Conservation (phyloP, 345 rosid genomes). For the Syzygium aromaticum region DNA sequence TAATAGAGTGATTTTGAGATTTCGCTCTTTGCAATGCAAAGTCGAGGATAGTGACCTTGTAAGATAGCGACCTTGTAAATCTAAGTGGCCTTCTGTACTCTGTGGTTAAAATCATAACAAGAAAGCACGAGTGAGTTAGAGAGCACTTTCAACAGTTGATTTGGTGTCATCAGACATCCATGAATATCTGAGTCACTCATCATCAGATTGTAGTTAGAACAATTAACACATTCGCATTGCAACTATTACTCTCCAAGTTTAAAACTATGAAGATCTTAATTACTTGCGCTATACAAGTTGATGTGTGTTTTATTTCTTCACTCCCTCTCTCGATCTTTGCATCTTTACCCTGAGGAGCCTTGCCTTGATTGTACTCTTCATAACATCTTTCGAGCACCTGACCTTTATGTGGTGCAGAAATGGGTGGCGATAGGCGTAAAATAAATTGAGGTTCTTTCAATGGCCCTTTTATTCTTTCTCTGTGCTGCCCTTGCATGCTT, state of each 20-base stretch:
- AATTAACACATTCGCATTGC: not conserved
- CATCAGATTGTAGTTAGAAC: too few species aligned
- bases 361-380: not conserved
- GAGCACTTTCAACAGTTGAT: not conserved
- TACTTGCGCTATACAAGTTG: not conserved
- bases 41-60: not conserved
- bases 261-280: not conserved
- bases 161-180: not conserved
- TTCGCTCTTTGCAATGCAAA: not conserved
- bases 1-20: not conserved
- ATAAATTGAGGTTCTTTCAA: not conserved
- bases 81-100: not conserved
- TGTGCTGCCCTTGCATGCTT: fast-evolving
- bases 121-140: not conserved
- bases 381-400: not conserved
- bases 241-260: not conserved
- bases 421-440: not conserved
- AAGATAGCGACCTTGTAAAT: not conserved
- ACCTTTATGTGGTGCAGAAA: not conserved
- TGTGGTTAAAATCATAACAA: too few species aligned
- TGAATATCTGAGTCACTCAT: too few species aligned
- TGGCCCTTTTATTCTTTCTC: not conserved
- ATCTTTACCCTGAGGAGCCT: not conserved
- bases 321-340: not conserved
- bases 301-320: not conserved